Evolutionary conservation across 1,284 basidiomycete genomes (phyloP).

Genomic region (Apiotrichum porosum): DNA sequence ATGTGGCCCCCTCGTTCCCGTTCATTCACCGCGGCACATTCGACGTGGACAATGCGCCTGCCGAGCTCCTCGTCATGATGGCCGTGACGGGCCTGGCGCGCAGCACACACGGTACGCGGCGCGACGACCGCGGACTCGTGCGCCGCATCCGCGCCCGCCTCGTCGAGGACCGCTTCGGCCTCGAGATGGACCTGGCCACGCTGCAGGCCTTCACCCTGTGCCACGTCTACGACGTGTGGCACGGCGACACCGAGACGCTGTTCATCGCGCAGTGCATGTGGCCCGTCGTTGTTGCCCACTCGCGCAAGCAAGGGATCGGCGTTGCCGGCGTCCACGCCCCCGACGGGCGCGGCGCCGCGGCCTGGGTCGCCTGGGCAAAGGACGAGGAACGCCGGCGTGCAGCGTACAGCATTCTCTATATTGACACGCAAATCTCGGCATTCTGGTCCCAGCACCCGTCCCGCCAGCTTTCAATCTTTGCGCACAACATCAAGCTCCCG

Average conservation of each 20-base stretch:
- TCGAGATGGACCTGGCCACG: slow-evolving; percentile 35
- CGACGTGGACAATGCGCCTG: slow-evolving; percentile 25
- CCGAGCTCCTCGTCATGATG: slow-evolving; percentile 38
- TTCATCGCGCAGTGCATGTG: slow-evolving; percentile 43
- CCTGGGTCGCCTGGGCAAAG: slow-evolving; percentile 41
- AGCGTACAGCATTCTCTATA: slow-evolving; percentile 35
- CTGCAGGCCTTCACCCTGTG: slow-evolving; percentile 37
- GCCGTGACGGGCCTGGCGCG: slow-evolving; percentile 27
- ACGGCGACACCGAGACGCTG: slow-evolving; percentile 28
- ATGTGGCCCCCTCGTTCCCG: slow-evolving; percentile 35
- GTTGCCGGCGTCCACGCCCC: slow-evolving; percentile 13
- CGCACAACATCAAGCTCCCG: slow-evolving; percentile 37
- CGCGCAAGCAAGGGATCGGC: slow-evolving; percentile 41
- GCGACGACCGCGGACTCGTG: slow-evolving; percentile 17
- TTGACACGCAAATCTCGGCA: slow-evolving; percentile 40
- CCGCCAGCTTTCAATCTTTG: slow-evolving; percentile 40
- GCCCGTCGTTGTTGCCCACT: slow-evolving; percentile 39
- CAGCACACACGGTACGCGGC: neutral
- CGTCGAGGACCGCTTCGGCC: slow-evolving; percentile 30
- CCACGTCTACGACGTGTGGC: slow-evolving; percentile 42
- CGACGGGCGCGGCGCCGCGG: slow-evolving; percentile 20
- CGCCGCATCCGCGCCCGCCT: slow-evolving; percentile 25
- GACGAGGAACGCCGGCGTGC: slow-evolving; percentile 40
- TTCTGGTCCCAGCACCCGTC: slow-evolving; percentile 43
- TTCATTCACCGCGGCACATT: slow-evolving; percentile 42